phyloP scores from a whole-genome alignment of 306 rosid species.

The Vicia villosa region DNA sequence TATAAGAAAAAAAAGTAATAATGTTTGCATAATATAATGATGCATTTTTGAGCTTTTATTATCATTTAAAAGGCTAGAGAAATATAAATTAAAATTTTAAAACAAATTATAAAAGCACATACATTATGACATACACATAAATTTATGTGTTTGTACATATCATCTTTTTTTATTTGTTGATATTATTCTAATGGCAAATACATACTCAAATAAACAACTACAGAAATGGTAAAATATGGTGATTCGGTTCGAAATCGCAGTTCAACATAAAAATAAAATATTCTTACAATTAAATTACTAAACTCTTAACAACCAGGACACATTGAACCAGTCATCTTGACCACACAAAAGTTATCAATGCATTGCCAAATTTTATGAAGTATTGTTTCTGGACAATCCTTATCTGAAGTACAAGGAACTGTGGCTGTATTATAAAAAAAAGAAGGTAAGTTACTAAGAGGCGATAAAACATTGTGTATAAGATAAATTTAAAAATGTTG shows the following conservation, averaged over 20 bases:
- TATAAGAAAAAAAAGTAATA: too few relatives aligned
- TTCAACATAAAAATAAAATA: too few relatives aligned
- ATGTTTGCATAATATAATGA: neutral
- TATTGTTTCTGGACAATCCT: neutral
- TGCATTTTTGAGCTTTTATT: neutral
- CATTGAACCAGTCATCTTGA: too few relatives aligned
- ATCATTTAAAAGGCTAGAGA: neutral
- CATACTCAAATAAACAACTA: too few relatives aligned
- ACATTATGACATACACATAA: neutral
- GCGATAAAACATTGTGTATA: neutral
- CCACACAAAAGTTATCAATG: too few relatives aligned
- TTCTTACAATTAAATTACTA: too few relatives aligned
- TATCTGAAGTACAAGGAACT: neutral
- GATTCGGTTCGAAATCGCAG: too few relatives aligned
- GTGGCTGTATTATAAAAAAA: neutral
- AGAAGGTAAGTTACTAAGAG: neutral
- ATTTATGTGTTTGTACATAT: neutral
- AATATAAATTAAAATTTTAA: neutral
- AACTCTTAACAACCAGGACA: too few relatives aligned
- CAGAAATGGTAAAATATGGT: too few relatives aligned
- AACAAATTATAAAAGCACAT: neutral
- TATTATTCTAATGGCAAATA: too few relatives aligned
- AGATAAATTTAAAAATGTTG: neutral
- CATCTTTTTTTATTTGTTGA: too few relatives aligned
- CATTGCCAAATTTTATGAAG: too few relatives aligned